Conservation (phyloP, 257 asterid genomes). For the Penstemon newberryi region DNA sequence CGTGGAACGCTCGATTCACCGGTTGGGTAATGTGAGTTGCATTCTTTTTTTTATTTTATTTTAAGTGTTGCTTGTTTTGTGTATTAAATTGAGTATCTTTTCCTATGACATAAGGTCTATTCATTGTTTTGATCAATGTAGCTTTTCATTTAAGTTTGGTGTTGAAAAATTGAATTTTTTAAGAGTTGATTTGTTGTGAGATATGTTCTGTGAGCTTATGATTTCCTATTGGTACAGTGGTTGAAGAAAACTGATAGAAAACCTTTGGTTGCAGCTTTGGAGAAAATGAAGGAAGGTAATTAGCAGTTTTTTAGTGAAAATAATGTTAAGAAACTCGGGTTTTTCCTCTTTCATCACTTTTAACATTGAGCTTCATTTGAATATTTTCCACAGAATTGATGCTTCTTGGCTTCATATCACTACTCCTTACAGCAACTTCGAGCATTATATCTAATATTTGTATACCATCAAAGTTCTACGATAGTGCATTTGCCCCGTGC, state of each 20-base stretch:
- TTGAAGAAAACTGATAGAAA: conserved; percentile 63
- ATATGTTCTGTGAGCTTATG: conserved; percentile 1
- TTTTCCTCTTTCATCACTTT: conserved; percentile 6
- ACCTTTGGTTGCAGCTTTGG: conserved; percentile 64
- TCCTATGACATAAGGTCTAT: background rate
- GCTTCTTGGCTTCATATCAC: conserved; percentile 99
- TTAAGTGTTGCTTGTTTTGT: background rate
- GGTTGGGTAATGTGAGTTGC: conserved; percentile 69
- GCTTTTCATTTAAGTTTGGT: background rate
- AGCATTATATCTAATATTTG: conserved; percentile 85
- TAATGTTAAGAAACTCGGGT: conserved; percentile 17
- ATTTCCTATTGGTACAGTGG: conserved; percentile 61
- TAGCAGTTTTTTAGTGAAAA: background rate
- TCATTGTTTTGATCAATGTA: background rate
- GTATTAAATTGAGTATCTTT: background rate
- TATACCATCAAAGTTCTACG: conserved; percentile 79
- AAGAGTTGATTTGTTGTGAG: background rate
- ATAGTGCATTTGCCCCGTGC: conserved; percentile 81
- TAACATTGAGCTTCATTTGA: conserved; percentile 22
- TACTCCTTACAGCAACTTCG: conserved; percentile 89
- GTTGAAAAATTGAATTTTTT: no score
- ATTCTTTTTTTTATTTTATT: background rate
- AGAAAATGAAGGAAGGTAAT: conserved; percentile 47
- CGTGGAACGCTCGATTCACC: conserved; percentile 92
- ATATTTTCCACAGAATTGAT: conserved; percentile 69